These are phyloP conservation scores for Peltaster fructicola DNA, from an alignment of 2,329 filamentous ascomycete species.

Conservation along the genomic window DNA sequence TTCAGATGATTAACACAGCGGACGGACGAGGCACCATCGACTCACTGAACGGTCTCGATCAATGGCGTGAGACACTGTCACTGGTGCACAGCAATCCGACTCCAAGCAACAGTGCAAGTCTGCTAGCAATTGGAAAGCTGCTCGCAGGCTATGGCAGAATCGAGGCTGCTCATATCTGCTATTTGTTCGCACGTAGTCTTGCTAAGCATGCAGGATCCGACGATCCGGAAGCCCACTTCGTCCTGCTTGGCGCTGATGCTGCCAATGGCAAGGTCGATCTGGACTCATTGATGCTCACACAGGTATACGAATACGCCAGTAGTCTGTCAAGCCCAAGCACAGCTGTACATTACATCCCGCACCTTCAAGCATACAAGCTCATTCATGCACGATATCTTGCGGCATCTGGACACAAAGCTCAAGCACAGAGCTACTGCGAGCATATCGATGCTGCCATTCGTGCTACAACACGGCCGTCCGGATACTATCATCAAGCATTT, in stretches of 20 bases:
- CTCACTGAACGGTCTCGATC: conserved; percentile 68
- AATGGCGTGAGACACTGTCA: conserved; percentile 81
- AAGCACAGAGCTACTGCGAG: conserved; percentile 85
- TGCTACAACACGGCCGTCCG: conserved; percentile 64
- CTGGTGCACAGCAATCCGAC: conserved; percentile 81
- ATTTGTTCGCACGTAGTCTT: conserved; percentile 59
- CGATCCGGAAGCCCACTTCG: conserved; percentile 60
- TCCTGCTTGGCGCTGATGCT: conserved; percentile 75
- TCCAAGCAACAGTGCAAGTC: conserved; percentile 54
- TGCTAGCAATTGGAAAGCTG: conserved; percentile 65
- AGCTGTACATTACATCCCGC: conserved; percentile 40
- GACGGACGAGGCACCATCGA: conserved; percentile 47
- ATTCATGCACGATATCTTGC: conserved; percentile 71
- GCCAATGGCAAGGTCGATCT: conserved; percentile 56
- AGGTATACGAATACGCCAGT: conserved; percentile 82
- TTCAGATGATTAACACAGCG: conserved; percentile 74
- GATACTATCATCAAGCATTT: conserved; percentile 65
- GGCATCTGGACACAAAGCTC: conserved; percentile 62
- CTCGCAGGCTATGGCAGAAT: conserved; percentile 70
- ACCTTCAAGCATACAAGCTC: conserved; percentile 81
- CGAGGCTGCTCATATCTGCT: conserved; percentile 89
- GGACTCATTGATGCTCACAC: conserved; percentile 81
- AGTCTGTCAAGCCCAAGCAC: conserved; percentile 42
- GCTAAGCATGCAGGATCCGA: conserved; percentile 67
- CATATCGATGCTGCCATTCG: conserved; percentile 59